Evolutionary conservation across 2,329 filamentous ascomycete species (phyloP), one percentile per base, ranked within the genome.

Genomic region (Chaetomium globosum): DNA sequence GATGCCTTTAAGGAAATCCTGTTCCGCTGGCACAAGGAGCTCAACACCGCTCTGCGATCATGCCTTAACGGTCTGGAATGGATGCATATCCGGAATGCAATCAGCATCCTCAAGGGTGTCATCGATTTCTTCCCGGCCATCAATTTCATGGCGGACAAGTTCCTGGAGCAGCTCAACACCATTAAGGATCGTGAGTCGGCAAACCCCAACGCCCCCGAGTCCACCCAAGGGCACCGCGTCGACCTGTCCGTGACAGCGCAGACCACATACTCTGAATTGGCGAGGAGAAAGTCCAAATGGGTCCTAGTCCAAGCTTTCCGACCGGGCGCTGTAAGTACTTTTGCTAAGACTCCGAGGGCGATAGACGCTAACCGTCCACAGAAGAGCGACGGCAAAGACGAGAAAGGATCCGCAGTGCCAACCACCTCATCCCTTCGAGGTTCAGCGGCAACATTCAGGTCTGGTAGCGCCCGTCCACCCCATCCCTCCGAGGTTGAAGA

Each of bases 31-130:
- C 96, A 99, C 77, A 88, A 89, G 72, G 87, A 90, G 68, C 80
- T 99, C 52, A 90, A 90, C 71, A 85, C 81, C 58, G 92, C 94
- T 2, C 81, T 99, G 62, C 93, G 93, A 75, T 85, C 85, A 46
- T 97, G 94, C 75, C 83, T 99, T 55, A 87, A 87, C 21, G 89
- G 89, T 31, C 88, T 86, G 36, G 94, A 98, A 77, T 99, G 95
- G 85, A 97, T 97, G 90, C 93, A 97, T 76, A 96, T 98, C 74
- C 89, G 94, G 63, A 99, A 99, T 75, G 92, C 93, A 53, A 96
- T 98, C 70, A 95, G 90, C 65, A 84, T 98, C 4, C 82, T 99
- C 65, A 96, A 95, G 75, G 85, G 87, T 12, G 83, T 97, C 56
- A 85, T 92, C 28, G 87, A 92, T 59, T 85, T 88, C 72, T 99